These are phyloP conservation scores for Debaryomyces subglobosus DNA, from an alignment of 1,139 yeast species.

Conservation along the genomic window DNA sequence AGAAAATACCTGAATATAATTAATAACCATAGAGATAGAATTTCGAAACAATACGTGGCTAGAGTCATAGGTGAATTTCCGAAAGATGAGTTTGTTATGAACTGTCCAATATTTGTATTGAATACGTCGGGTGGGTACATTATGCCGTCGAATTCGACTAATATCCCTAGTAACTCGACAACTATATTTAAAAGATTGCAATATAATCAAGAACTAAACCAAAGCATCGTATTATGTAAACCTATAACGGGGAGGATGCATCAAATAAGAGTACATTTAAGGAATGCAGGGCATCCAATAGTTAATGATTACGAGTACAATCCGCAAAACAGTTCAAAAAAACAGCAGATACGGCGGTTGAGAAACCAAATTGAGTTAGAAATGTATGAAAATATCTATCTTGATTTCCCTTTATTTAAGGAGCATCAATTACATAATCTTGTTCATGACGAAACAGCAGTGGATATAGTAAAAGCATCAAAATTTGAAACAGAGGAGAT, in stretches of 20 bases:
- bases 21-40: constrained; percentile 34
- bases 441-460: constrained; percentile 9
- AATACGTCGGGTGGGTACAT: constrained; percentile 41
- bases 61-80: constrained; percentile 66
- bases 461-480: constrained; percentile 21
- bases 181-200: constrained; percentile 34
- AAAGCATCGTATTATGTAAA: constrained; percentile 62
- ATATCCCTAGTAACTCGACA: constrained; percentile 33
- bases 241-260: constrained; percentile 80
- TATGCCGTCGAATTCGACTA: constrained; percentile 31
- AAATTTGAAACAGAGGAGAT: constrained; percentile 18
- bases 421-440: constrained; percentile 3
- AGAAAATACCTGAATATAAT: constrained; percentile 45
- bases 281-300: constrained; percentile 69
- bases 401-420: constrained; percentile 19
- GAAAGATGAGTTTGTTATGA: constrained; percentile 21
- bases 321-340: constrained; percentile 17
- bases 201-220: constrained; percentile 32
- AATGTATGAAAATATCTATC: constrained; percentile 28
- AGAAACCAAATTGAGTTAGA: constrained; percentile 32
- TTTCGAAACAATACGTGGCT: constrained; percentile 59
- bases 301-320: constrained; percentile 66
- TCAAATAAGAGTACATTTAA: constrained; percentile 74
- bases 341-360: constrained; percentile 18
- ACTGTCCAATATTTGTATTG: constrained; percentile 41